phyloP scores from a whole-genome alignment of 2,329 filamentous ascomycete species.

The Colletotrichum agaves region DNA sequence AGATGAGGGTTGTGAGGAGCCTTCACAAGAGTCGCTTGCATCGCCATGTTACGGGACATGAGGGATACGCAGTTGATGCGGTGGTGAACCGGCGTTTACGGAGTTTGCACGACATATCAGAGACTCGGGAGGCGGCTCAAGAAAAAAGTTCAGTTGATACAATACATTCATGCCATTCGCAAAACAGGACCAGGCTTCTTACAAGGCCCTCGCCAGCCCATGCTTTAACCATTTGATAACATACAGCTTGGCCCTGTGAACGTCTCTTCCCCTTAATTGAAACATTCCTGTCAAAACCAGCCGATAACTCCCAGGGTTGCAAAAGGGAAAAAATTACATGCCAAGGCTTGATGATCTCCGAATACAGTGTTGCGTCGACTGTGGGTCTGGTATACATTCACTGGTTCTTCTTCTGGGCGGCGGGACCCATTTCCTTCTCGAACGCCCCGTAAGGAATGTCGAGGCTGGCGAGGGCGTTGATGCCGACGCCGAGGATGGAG shows the following conservation, averaged over 20 bases:
- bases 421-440: conserved; percentile 94
- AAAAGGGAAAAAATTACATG: conserved; percentile 20
- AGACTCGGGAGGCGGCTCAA: conserved; percentile 18
- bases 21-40: not conserved
- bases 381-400: conserved; percentile 55
- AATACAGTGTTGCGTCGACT: not conserved
- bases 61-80: not conserved
- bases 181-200: conserved; percentile 6
- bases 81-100: conserved; percentile 24
- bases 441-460: conserved; percentile 95
- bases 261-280: conserved; percentile 8
- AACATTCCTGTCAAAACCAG: conserved; percentile 34
- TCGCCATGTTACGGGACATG: not conserved
- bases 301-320: conserved; percentile 36
- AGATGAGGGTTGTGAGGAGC: not conserved
- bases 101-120: conserved; percentile 24
- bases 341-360: not conserved
- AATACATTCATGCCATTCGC: conserved; percentile 33
- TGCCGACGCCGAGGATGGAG: conserved; percentile 80
- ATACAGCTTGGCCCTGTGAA: conserved; percentile 12
- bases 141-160: conserved; percentile 3
- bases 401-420: conserved; percentile 92
- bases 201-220: not conserved
- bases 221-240: not conserved
- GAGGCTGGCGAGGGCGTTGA: conserved; percentile 81